phyloP scores from a whole-genome alignment of 2,329 filamentous ascomycete genomes.

The Monilinia vaccinii-corymbosi region DNA sequence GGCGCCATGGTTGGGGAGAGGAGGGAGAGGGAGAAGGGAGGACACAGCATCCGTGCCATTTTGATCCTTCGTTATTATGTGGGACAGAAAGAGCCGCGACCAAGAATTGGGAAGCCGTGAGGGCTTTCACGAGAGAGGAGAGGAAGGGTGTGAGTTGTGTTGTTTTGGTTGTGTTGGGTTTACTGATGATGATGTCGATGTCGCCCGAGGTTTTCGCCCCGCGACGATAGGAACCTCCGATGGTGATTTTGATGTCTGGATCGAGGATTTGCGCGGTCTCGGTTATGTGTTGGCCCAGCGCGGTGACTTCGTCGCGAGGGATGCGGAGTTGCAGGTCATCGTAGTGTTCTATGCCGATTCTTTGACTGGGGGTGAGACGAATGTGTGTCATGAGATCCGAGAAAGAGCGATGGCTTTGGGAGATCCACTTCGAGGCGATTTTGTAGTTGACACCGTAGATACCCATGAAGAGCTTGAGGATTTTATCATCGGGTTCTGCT shows the following conservation, averaged over 20 bases:
- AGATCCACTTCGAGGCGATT: conserved; percentile 68
- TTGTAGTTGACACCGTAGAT: conserved; percentile 70
- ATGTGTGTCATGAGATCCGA: conserved; percentile 57
- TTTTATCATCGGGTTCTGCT: conserved; percentile 54
- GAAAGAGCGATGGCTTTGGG: conserved; percentile 64
- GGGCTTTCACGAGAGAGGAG: conserved; percentile 48
- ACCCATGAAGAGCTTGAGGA: conserved; percentile 61
- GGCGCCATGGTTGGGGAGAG: conserved; percentile 51
- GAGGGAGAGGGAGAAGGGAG: conserved; percentile 44
- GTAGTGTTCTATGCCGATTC: conserved; percentile 69
- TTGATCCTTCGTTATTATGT: conserved; percentile 45
- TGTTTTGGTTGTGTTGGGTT: conserved; percentile 43
- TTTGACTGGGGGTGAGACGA: conserved; percentile 59
- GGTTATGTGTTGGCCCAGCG: conserved; percentile 57
- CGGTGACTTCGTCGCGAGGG: conserved; percentile 64
- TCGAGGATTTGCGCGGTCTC: conserved; percentile 52
- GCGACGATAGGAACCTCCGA: conserved; percentile 79
- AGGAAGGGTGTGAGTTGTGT: conserved; percentile 54
- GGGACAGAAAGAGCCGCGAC: conserved; percentile 57
- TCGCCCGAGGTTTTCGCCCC: conserved; percentile 68
- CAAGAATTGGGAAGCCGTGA: conserved; percentile 57
- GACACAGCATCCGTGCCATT: conserved; percentile 82
- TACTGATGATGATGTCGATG: conserved; percentile 78
- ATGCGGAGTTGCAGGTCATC: conserved; percentile 72
- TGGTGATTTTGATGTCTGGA: conserved; percentile 54